Conservation (phyloP, 148 eudicot species). For the Nyssa sinensis region DNA sequence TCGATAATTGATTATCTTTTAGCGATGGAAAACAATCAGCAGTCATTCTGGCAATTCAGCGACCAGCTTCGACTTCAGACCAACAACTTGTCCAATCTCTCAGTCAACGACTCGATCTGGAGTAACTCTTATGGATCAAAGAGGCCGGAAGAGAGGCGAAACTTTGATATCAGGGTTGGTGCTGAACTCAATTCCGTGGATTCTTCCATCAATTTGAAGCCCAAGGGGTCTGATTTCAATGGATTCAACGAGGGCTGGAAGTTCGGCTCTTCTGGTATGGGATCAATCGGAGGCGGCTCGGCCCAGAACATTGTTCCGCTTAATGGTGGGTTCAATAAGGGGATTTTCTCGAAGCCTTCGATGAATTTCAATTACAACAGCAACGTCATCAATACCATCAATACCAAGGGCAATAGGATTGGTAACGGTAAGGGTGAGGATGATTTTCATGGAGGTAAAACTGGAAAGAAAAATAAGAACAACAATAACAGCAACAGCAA, state of each 20-base stretch:
- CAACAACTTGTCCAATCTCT: constrained; percentile 56
- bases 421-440: constrained; percentile 32
- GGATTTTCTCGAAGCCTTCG: constrained; percentile 59
- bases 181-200: constrained; percentile 32
- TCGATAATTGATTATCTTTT: too few relatives aligned
- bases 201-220: constrained; percentile 14
- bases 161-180: constrained; percentile 71
- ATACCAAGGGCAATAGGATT: constrained; percentile 34
- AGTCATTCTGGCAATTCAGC: constrained; percentile 86
- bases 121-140: constrained; percentile 53
- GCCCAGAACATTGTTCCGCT: constrained; percentile 19
- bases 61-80: constrained; percentile 81
- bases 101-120: constrained; percentile 93
- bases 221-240: constrained; percentile 27
- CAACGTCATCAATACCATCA: constrained; percentile 28
- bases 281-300: constrained; percentile 30
- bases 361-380: constrained; percentile 28
- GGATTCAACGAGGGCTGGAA: constrained; percentile 45
- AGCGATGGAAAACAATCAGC: constrained; percentile 59
- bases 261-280: constrained; percentile 41
- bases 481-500: constrained; percentile 33
- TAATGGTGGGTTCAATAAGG: constrained; percentile 88
- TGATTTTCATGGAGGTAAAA: constrained; percentile 31
- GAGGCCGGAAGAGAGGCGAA: constrained; percentile 58
- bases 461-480: constrained; percentile 66